These are phyloP conservation scores for Ambrosiella xylebori DNA, from an alignment of 2,329 filamentous ascomycete genomes.

Conservation along the genomic window DNA sequence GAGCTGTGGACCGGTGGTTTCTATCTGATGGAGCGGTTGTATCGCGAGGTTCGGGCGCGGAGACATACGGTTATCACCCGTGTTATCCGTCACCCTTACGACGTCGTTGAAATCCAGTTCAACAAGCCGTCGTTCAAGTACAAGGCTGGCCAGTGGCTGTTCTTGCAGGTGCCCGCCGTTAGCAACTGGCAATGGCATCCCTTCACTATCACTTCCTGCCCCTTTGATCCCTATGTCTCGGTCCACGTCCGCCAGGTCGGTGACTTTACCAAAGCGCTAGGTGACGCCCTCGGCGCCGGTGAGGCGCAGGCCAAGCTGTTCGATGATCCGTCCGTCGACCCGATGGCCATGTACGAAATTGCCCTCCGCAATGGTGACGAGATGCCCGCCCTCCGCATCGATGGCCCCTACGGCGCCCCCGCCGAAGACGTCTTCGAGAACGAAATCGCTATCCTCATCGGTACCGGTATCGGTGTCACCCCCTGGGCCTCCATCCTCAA, in stretches of 20 bases:
- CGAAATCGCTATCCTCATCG: slow-evolving; percentile 61
- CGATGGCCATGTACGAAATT: slow-evolving; percentile 81
- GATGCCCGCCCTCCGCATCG: slow-evolving; percentile 67
- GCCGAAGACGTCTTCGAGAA: slow-evolving; percentile 87
- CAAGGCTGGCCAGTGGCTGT: slow-evolving; percentile 84
- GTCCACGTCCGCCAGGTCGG: slow-evolving; percentile 79
- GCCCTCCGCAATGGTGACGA: slow-evolving; percentile 67
- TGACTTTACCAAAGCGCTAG: slow-evolving; percentile 67
- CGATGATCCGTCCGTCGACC: slow-evolving; percentile 50
- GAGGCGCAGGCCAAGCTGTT: slow-evolving; percentile 63
- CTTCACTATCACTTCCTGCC: slow-evolving; percentile 85
- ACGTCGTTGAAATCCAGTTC: slow-evolving; percentile 83
- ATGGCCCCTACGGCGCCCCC: slow-evolving; percentile 76
- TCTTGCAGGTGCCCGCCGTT: slow-evolving; percentile 67
- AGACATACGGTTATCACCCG: slow-evolving; percentile 80
- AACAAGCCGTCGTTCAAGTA: slow-evolving; percentile 78
- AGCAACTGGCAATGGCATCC: slow-evolving; percentile 77
- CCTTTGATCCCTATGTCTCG: slow-evolving; percentile 72
- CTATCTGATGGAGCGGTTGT: slow-evolving; percentile 77
- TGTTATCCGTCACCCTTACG: slow-evolving; percentile 88
- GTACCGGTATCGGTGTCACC: slow-evolving; percentile 61
- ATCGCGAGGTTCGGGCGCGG: slow-evolving; percentile 73
- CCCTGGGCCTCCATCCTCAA: slow-evolving; percentile 66
- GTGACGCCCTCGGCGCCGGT: slow-evolving; percentile 68
- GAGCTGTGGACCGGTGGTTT: slow-evolving; percentile 72